A percentile compares a stretch with the other conserved stretches of the same genome.
These are phyloP conservation scores for Zygotorulaspora chibaensis DNA, from an alignment of 805 yeast genomes.

Conservation along the genomic window DNA sequence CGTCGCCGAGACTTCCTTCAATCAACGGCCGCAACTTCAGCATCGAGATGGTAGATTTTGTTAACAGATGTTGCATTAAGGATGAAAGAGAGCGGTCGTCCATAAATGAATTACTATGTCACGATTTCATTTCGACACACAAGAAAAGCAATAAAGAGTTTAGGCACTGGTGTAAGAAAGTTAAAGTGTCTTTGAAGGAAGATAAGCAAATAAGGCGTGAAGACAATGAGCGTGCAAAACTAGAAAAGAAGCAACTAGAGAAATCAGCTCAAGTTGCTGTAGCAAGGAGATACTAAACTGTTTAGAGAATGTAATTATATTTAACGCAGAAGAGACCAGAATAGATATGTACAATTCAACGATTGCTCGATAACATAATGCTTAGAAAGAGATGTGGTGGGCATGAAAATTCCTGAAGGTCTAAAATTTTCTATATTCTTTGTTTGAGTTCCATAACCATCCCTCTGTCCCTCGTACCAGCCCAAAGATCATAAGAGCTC, in stretches of 20 bases:
- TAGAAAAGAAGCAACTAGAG: conserved; percentile 28
- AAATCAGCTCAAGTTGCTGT: conserved; percentile 24
- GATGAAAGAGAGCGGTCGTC: conserved; percentile 65
- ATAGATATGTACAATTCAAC: background rate
- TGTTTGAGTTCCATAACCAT: conserved; percentile 46
- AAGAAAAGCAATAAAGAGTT: conserved; percentile 36
- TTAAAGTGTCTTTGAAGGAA: conserved; percentile 30
- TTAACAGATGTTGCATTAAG: conserved; percentile 68
- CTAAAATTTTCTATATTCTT: conserved; percentile 20
- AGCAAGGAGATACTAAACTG: conserved; percentile 14
- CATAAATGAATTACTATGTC: conserved; percentile 61
- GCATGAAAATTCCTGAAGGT: background rate
- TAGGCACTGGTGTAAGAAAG: conserved; percentile 41
- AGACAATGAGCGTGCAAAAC: conserved; percentile 28
- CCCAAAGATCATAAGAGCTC: conserved; percentile 52
- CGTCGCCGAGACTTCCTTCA: conserved; percentile 68
- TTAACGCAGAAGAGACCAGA: background rate
- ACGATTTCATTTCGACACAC: conserved; percentile 36
- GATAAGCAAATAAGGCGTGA: conserved; percentile 33
- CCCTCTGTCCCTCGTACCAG: conserved; percentile 62
- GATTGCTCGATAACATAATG: background rate
- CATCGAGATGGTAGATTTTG: conserved; percentile 58
- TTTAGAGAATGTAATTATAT: background rate
- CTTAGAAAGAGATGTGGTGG: background rate
- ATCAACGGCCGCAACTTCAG: conserved; percentile 31